These are phyloP conservation scores for Blastomyces parvus DNA, from an alignment of 2,329 filamentous ascomycete species.

Conservation along the genomic window DNA sequence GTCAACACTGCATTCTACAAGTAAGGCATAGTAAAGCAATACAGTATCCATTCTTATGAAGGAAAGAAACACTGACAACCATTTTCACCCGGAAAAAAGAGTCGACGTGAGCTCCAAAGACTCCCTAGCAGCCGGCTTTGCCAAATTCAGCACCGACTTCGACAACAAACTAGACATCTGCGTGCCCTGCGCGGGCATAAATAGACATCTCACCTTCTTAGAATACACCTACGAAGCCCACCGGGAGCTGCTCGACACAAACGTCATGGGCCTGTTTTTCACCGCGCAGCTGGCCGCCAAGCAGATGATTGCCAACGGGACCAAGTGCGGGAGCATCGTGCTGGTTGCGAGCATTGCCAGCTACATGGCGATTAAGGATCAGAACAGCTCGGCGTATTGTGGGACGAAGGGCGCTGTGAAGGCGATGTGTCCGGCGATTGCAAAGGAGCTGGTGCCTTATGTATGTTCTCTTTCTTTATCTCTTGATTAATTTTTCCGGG, in stretches of 20 bases:
- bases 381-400: conserved; percentile 41
- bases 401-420: conserved; percentile 41
- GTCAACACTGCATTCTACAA: conserved; percentile 7
- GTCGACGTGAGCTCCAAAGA: conserved; percentile 34
- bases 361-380: conserved; percentile 43
- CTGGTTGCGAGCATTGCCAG: conserved; percentile 47
- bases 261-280: conserved; percentile 39
- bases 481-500: background rate
- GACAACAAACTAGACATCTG: conserved; percentile 60
- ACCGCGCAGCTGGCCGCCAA: conserved; percentile 42
- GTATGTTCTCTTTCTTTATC: conserved; percentile 17
- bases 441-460: conserved; percentile 36
- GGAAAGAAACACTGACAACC: background rate
- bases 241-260: conserved; percentile 36
- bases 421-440: conserved; percentile 41
- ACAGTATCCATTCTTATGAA: background rate
- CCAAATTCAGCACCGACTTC: conserved; percentile 28
- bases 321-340: conserved; percentile 44
- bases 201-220: conserved; percentile 46
- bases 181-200: conserved; percentile 78
- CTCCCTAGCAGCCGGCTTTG: conserved; percentile 26
- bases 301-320: conserved; percentile 44
- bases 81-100: conserved; percentile 13
- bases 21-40: background rate
- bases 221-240: conserved; percentile 38